A percentile compares a stretch with the other conserved stretches of the same genome.
phyloP scores from a whole-genome alignment of 2,329 filamentous ascomycete genomes.

The Aureobasidium sp. region DNA sequence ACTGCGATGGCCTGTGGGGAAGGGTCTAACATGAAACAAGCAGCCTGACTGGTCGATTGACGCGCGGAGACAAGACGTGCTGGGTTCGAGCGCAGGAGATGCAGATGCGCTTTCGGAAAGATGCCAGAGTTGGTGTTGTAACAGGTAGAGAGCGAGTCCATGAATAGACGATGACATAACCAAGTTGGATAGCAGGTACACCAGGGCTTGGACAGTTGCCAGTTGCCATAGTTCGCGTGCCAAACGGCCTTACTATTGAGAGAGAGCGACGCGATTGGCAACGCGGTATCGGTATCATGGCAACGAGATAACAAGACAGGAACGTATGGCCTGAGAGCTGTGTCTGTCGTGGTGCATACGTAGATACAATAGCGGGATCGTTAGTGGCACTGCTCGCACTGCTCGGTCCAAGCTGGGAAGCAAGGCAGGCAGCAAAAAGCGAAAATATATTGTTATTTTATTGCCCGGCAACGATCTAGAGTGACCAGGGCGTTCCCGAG shows the following conservation, averaged over 20 bases:
- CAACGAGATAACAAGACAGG: conserved; percentile 9
- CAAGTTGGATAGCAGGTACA: background rate
- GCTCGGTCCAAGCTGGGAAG: conserved; percentile 1
- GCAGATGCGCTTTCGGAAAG: background rate
- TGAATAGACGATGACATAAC: background rate
- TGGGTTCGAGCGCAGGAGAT: background rate
- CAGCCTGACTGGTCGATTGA: conserved; percentile 4
- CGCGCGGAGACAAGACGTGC: background rate
- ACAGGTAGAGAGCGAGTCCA: background rate
- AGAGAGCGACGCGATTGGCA: conserved; percentile 1
- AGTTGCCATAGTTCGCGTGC: background rate
- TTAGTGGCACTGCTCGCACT: conserved; percentile 6
- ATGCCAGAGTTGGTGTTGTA: background rate
- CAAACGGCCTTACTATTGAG: conserved; percentile 3
- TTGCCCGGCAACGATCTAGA: conserved; percentile 5
- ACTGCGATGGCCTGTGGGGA: background rate
- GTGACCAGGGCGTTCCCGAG: conserved; percentile 5
- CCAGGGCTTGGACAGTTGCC: background rate
- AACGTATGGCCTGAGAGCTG: conserved; percentile 9
- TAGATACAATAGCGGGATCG: conserved; percentile 2
- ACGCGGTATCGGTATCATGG: background rate
- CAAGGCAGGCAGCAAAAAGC: conserved; percentile 7
- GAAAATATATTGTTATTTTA: background rate
- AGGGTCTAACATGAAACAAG: conserved; percentile 5
- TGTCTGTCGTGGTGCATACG: conserved; percentile 5